phyloP scores from a whole-genome alignment of 345 rosid genomes.

The Jatropha curcas region DNA sequence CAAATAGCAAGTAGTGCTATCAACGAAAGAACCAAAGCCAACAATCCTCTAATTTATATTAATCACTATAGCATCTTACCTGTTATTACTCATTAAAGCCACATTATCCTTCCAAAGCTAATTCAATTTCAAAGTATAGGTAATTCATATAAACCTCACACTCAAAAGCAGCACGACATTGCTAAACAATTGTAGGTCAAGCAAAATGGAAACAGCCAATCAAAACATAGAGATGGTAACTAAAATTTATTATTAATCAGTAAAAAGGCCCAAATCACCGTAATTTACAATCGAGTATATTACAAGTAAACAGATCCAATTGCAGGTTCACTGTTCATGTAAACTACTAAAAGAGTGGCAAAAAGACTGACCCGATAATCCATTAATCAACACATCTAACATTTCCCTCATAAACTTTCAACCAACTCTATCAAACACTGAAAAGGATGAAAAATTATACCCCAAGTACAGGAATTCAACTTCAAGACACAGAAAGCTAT shows the following conservation, averaged over 20 bases:
- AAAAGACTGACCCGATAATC: neutral
- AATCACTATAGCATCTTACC: neutral
- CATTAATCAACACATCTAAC: neutral
- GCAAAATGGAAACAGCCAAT: neutral
- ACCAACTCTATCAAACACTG: neutral
- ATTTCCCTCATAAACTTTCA: neutral
- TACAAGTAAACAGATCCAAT: slow-evolving; percentile 7
- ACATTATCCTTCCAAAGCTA: neutral
- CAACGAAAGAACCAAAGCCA: neutral
- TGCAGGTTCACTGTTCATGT: neutral
- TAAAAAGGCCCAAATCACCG: neutral
- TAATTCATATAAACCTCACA: neutral
- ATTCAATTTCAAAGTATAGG: neutral
- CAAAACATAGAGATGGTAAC: neutral
- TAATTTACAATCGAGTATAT: neutral
- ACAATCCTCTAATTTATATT: neutral
- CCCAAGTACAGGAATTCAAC: neutral
- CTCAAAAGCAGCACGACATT: neutral
- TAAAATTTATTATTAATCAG: neutral
- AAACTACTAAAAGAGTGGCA: neutral
- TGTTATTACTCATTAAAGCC: neutral
- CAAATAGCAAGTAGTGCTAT: neutral
- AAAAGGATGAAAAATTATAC: neutral
- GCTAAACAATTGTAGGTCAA: neutral
- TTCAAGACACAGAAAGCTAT: neutral